phyloP scores from a whole-genome alignment of 2,329 filamentous ascomycete species.

The Cladosporium phlei region DNA sequence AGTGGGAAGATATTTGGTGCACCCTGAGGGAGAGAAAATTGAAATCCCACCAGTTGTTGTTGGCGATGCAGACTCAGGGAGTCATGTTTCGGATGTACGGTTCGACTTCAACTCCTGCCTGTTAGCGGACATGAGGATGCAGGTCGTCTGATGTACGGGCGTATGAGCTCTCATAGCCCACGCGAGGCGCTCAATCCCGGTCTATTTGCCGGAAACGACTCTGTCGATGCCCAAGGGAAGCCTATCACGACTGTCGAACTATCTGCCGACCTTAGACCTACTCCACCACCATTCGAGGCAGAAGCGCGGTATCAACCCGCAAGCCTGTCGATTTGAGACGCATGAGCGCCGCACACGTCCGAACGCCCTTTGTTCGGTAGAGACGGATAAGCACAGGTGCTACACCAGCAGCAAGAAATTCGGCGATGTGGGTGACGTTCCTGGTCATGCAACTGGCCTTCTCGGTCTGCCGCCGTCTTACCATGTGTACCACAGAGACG shows the following conservation, averaged over 20 bases:
- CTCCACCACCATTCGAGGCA: background rate
- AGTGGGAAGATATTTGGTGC: constrained; percentile 22
- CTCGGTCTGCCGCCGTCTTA: background rate
- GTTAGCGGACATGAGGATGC: background rate
- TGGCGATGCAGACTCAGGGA: constrained; percentile 16
- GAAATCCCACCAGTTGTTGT: constrained; percentile 13
- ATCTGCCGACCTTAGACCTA: background rate
- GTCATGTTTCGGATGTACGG: constrained; percentile 19
- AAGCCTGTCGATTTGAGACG: background rate
- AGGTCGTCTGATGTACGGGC: constrained; percentile 10
- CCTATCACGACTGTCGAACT: background rate
- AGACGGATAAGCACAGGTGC: too few species aligned
- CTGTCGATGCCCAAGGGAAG: background rate
- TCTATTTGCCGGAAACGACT: constrained; percentile 1
- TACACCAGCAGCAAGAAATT: too few species aligned
- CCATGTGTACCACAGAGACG: too few species aligned
- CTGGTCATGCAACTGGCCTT: too few species aligned
- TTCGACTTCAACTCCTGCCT: constrained; percentile 18
- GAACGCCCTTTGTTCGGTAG: too few species aligned
- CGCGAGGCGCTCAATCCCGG: constrained; percentile 9
- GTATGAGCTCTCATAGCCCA: constrained; percentile 1
- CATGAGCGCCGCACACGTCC: background rate
- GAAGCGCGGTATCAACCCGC: background rate
- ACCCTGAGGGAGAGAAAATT: constrained; percentile 18
- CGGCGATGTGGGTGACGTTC: too few species aligned